Base-by-base conservation (phyloP, 345 rosid genomes). In the Noccaea bulbosa region DNA sequence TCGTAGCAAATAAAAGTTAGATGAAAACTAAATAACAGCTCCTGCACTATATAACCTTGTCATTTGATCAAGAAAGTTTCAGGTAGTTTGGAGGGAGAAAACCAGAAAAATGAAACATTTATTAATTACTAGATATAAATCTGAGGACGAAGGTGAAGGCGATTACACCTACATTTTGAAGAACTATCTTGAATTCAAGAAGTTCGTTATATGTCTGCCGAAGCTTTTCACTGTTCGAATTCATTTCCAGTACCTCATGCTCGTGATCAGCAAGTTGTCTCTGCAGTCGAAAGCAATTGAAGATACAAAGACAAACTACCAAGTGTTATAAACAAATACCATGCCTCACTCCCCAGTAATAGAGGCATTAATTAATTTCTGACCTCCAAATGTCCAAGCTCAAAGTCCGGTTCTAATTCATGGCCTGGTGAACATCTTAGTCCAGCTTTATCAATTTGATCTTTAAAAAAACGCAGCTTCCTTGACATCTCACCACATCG, bases 401-500 rank as follows among this genome's bases (percentile, higher is more conserved):
- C 94, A 74, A 85, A 60, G 75, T 93, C 97, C 40, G 87, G 86
- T 65, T 88, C 94, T 67, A 85, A 54, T 61, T 78, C 84, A 69
- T 84, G 86, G 66, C 65, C 87, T n/a, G 79, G 71, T 46, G 83
- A 83, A 78, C 89, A 85, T 48, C 81, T 75, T 60, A 91, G 80
- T 76, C 96, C 88, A 72, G 98, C 98, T 81, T 93, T 93, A 53
- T 68, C 81, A 43, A 87, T 88, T 86, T 93, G 98, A 70, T 93
- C 98, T 81, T 84, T 93, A 65, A 93, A 77, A 81, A 89, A 91
- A 12, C 90, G 84, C 15, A 93, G 81, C 79, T 91, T 93, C 73
- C 98, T 89, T 22, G 96, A 93, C 97, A 91, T 93, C 78, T 93
- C 98, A 59, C 90, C 97, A 30, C 97, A 93, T 54, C 97, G 83